A percentile compares a stretch with the other conserved stretches of the same genome.
Conservation (phyloP, 2,329 filamentous ascomycete species). For the Macroventuria anomochaeta region DNA sequence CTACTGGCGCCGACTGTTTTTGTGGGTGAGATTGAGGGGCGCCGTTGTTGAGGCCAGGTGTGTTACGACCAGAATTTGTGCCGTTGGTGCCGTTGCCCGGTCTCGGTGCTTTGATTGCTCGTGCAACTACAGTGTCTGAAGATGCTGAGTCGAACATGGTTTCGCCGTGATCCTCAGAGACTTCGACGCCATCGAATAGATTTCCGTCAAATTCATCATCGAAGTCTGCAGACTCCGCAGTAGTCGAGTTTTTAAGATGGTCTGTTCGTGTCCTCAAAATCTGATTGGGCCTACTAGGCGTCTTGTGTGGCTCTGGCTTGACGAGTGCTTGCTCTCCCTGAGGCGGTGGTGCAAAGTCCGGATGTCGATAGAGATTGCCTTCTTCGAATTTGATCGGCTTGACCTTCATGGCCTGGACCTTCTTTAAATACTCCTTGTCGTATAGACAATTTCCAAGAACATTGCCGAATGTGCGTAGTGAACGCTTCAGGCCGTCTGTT, state of each 20-base stretch:
- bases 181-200: constrained; percentile 63
- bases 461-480: constrained; percentile 91
- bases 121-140: constrained; percentile 22
- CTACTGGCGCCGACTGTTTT: constrained; percentile 32
- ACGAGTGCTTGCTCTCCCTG: constrained; percentile 42
- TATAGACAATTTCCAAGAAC: constrained; percentile 98
- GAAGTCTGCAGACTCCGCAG: constrained; percentile 54
- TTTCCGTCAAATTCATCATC: constrained; percentile 64
- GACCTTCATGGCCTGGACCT: constrained; percentile 88
- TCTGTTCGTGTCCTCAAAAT: constrained; percentile 38
- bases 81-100: constrained; percentile 21
- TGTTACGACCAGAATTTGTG: constrained; percentile 28
- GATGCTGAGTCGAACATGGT: constrained; percentile 38
- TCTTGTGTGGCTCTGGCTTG: constrained; percentile 38
- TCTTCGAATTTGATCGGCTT: constrained; percentile 79
- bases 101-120: constrained; percentile 21
- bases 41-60: constrained; percentile 28
- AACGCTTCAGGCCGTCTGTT: constrained; percentile 90
- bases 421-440: constrained; percentile 90
- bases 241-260: constrained; percentile 43
- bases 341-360: constrained; percentile 65
- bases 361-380: constrained; percentile 80
- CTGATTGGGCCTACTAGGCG: constrained; percentile 31
- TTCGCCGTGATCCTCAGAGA: constrained; percentile 70
- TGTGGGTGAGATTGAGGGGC: constrained; percentile 30